Conservation (phyloP, 2,329 filamentous ascomycete species). For the Purpureocillium takamizusanense region DNA sequence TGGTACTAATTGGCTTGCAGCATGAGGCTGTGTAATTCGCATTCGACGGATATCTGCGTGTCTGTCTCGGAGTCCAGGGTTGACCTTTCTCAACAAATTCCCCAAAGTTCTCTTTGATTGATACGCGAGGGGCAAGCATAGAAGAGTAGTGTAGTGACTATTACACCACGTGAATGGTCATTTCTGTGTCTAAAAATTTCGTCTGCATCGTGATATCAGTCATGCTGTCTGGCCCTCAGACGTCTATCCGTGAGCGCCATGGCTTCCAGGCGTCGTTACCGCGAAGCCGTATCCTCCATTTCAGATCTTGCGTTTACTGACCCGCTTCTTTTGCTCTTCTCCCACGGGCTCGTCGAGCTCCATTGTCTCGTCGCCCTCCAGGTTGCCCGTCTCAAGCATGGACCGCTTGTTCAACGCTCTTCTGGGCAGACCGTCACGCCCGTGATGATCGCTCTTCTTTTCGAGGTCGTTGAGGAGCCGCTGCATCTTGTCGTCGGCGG, state of each 20-base stretch:
- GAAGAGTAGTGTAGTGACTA: too few species aligned
- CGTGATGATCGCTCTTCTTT: conserved; percentile 17
- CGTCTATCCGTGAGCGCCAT: too few species aligned
- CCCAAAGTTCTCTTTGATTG: too few species aligned
- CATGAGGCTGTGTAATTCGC: not conserved
- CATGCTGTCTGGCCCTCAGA: too few species aligned
- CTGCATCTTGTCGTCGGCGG: conserved; percentile 38
- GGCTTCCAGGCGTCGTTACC: too few species aligned
- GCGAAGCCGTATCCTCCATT: conserved; percentile 4
- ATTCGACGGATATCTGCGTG: too few species aligned
- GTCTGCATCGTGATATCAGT: conserved; percentile 17
- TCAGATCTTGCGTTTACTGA: conserved; percentile 46
- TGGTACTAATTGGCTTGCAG: not conserved
- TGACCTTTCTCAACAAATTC: not conserved
- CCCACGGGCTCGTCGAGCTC: conserved; percentile 44
- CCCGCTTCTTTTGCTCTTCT: conserved; percentile 40
- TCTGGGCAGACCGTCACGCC: conserved; percentile 15
- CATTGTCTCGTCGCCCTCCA: conserved; percentile 40
- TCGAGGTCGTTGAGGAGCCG: conserved; percentile 36
- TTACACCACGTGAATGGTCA: not conserved
- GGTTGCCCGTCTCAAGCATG: conserved; percentile 33
- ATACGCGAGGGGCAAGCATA: not conserved
- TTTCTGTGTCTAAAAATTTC: conserved; percentile 15
- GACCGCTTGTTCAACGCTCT: conserved; percentile 21
- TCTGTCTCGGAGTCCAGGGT: not conserved